Conservation (phyloP, 148 eudicot genomes). For the Rhododendron molle region DNA sequence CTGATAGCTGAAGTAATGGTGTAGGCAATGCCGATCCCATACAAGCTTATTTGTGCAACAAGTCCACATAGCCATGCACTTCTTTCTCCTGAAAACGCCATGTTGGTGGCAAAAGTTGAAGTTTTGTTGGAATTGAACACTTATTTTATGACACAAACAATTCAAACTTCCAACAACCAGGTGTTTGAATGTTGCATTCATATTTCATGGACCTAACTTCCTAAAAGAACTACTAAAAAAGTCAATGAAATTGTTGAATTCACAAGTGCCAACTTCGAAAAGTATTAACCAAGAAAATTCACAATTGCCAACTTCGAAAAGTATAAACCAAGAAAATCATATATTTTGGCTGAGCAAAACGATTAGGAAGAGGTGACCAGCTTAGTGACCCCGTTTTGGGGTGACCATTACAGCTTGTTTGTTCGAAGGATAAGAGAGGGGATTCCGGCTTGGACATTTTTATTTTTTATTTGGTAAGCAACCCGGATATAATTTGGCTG, state of each 20-base stretch:
- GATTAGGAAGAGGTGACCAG: not conserved
- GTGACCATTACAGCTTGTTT: not conserved
- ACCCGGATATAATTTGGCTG: too few species aligned
- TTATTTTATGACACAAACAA: not conserved
- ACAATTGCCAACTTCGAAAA: not conserved
- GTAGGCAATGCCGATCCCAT: slow-evolving; percentile 60
- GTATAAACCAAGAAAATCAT: not conserved
- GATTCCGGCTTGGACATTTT: not conserved
- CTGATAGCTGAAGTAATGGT: slow-evolving; percentile 69
- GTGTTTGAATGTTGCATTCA: not conserved
- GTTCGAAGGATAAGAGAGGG: too few species aligned
- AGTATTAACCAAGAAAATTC: not conserved
- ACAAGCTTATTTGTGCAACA: slow-evolving; percentile 43
- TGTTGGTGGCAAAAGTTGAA: not conserved
- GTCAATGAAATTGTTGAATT: not conserved
- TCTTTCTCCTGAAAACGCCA: slow-evolving; percentile 40
- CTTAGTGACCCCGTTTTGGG: not conserved
- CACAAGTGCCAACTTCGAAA: not conserved
- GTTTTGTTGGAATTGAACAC: not conserved
- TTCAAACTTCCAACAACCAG: not conserved
- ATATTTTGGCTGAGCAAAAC: not conserved
- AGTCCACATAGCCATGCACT: slow-evolving; percentile 49
- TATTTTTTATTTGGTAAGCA: too few species aligned
- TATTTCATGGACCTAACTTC: not conserved
- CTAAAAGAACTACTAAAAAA: not conserved